Base-by-base conservation (phyloP, 306 rosid genomes). In the Sophora flavescens region DNA sequence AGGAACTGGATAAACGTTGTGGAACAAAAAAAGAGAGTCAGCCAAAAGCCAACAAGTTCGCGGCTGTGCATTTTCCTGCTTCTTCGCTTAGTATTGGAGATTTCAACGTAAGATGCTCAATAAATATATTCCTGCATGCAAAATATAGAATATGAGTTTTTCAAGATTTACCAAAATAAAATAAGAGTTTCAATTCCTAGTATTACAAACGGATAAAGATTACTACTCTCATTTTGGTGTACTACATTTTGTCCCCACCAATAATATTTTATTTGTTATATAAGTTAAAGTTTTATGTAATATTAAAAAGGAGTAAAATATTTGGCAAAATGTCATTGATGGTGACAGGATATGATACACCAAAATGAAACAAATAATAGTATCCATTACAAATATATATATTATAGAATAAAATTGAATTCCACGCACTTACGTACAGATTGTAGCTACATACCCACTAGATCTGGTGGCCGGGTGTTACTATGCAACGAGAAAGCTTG, bases 401-500 rank as follows among this genome's bases (percentile, higher is more conserved):
- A 6, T 59, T 59, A 26, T 10, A 1, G 14, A 57, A 28, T 28
- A 28, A 7, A 18, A 54, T 17, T 54, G 12, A 54, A 54, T 54
- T 18, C 2, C 47, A 41, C 8, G 47, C 12, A 22, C 2, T 8
- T 15, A 0, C 13, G 22, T 22, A n/a, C 18, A 65, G 71, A 9
- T 65, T 0, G n/a, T 1, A 1, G 12, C 17, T 1, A 1, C 6
- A 42, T 0, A 18, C n/a, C n/a, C n/a, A n/a, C n/a, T n/a, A n/a
- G n/a, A n/a, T 9, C 10, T 65, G 38, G 56, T 65, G 38, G 56
- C 18, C 6, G 42, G 14, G 16, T 65, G 11, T 64, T 80, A 77
- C 56, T 87, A 58, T 38, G 72, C 74, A 0, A 85, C 61, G 77
- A 33, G 68, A 77, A 78, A 70, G 28, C 6, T 87, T 66, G 85